Evolutionary conservation across 768 basidiomycete genomes (phyloP), one percentile per base, ranked within the genome.

Genomic region (Tephrocybe sp.): DNA sequence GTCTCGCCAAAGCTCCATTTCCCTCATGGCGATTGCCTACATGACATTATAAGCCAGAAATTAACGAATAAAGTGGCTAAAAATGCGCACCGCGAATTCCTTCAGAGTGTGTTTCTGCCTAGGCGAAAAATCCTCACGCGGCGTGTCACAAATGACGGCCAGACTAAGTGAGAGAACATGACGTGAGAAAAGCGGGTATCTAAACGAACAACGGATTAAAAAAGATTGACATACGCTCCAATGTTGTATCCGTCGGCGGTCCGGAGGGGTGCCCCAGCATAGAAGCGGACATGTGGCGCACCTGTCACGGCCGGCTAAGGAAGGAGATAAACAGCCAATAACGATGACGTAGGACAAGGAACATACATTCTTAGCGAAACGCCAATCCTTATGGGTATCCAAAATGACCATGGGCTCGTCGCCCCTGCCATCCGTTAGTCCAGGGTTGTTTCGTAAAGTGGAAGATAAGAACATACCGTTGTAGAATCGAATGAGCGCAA

Each of bases 1-100:
- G 66, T 97, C 94, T 51, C 87, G 75, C 93, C 93, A 97, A 2
- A 97, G 72, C 64, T 97, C 95, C 84, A 98, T 84, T 66, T 98
- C 95, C 28, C 95, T 82, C 87, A 97, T 91, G 15, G 87, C 86
- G 48, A 98, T 86, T 2, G 90, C 92, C 75, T 76, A 44, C n/a
- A 37, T n/a, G 24, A 32, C 24, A n/a, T 21, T 16, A 45, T 32
- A 13, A 44, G 34, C 27, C 15, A 16, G 34, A 27, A 11, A 3
- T 24, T 9, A 18, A 5, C 2, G 5, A 22, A 35, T 16, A 21
- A 43, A 52, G 24, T 15, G 28, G 30, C 30, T 16, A 61, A 32
- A 54, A 76, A 72, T 9, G 64, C 73, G 34, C 41, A 75, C 75
- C 49, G 95, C 94, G 61, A 97, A 97, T 66, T 97, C 95, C 64